phyloP scores from a whole-genome alignment of 1,139 yeast species.

The Pichia sp. region DNA sequence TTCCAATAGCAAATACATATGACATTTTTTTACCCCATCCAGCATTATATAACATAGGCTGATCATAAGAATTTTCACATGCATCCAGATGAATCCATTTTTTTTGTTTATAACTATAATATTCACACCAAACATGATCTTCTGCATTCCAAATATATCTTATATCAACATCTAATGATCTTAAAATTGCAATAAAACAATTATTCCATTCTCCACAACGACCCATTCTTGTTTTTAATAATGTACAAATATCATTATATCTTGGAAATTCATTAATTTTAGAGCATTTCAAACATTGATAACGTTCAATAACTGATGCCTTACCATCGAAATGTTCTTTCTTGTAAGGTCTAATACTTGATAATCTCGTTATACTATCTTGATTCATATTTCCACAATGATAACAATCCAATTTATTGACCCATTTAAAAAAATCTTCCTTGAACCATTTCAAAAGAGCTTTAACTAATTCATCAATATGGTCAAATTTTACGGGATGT shows the following conservation, averaged over 20 bases:
- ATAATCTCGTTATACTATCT: slow-evolving; percentile 32
- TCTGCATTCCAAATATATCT: slow-evolving; percentile 84
- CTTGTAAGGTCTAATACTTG: slow-evolving; percentile 28
- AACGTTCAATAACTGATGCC: slow-evolving; percentile 54
- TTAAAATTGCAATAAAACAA: slow-evolving; percentile 64
- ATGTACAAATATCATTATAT: slow-evolving; percentile 58
- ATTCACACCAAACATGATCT: slow-evolving; percentile 96
- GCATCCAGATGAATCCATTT: slow-evolving; percentile 89
- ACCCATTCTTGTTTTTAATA: slow-evolving; percentile 60
- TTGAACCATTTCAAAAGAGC: slow-evolving; percentile 74
- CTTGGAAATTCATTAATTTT: slow-evolving; percentile 58
- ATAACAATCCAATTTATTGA: slow-evolving; percentile 61
- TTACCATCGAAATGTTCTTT: slow-evolving; percentile 39
- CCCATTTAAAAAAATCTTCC: slow-evolving; percentile 76
- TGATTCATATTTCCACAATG: slow-evolving; percentile 43
- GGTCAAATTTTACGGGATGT: slow-evolving; percentile 33
- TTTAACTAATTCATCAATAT: slow-evolving; percentile 64
- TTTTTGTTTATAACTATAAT: slow-evolving; percentile 51
- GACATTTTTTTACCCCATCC: slow-evolving; percentile 97
- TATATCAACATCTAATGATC: slow-evolving; percentile 56
- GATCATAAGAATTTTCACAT: slow-evolving; percentile 81
- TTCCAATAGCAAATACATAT: slow-evolving; percentile 65
- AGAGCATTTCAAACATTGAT: slow-evolving; percentile 50
- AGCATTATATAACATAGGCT: slow-evolving; percentile 65
- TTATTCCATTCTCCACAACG: slow-evolving; percentile 97